These are phyloP conservation scores for Hypoxylon perforatum DNA, from an alignment of 495 filamentous ascomycete species.

Conservation along the genomic window DNA sequence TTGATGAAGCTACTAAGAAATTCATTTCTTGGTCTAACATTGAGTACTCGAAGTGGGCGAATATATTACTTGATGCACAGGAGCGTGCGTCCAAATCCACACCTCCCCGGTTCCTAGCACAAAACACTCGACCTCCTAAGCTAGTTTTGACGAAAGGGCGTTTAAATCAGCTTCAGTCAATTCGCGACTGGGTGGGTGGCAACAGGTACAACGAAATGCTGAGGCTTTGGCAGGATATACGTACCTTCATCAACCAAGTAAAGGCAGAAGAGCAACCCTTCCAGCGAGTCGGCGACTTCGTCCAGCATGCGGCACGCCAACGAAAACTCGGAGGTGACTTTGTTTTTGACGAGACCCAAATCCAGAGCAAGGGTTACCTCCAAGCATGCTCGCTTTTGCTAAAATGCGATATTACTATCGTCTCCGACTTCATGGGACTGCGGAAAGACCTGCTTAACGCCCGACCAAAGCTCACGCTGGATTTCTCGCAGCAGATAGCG, in stretches of 20 bases:
- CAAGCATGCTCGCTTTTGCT: conserved; percentile 63
- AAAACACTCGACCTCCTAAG: conserved; percentile 3
- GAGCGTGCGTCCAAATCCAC: conserved; percentile 26
- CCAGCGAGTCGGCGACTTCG: conserved; percentile 63
- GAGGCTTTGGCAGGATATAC: conserved; percentile 54
- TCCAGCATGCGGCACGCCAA: conserved; percentile 59
- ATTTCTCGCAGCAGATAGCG: conserved; percentile 51
- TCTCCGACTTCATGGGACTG: conserved; percentile 65
- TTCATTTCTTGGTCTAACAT: conserved; percentile 67
- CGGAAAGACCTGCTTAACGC: conserved; percentile 16
- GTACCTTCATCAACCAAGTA: conserved; percentile 56
- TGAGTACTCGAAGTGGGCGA: conserved; percentile 60
- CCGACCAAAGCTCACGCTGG: conserved; percentile 41
- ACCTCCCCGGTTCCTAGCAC: neutral
- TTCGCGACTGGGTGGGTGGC: conserved; percentile 40
- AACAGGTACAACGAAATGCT: conserved; percentile 54
- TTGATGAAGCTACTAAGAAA: conserved; percentile 76
- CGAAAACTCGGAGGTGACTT: conserved; percentile 52
- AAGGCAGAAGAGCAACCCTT: conserved; percentile 70
- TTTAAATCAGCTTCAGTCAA: conserved; percentile 32
- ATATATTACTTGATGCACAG: conserved; percentile 35
- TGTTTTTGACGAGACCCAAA: conserved; percentile 53
- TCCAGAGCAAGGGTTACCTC: conserved; percentile 61
- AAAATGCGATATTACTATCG: conserved; percentile 65
- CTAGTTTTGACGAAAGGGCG: conserved; percentile 19